Base-by-base conservation (phyloP, 2,329 filamentous ascomycete genomes). In the Cercospora berteroae region DNA sequence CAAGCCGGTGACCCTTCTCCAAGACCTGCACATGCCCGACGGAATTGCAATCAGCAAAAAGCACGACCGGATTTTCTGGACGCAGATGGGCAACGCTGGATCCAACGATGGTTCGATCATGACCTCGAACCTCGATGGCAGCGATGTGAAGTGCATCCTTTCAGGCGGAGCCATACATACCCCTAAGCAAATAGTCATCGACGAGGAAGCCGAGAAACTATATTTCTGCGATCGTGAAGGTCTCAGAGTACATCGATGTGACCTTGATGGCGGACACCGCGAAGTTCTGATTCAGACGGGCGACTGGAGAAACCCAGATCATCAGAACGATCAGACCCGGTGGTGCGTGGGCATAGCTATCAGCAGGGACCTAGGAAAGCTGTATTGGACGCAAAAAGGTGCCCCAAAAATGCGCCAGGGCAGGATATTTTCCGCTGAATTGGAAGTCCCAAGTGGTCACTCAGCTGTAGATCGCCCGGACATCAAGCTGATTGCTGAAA, bases 351-450 rank as follows among this genome's bases (percentile, higher is more conserved):
- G 87, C 1, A 80, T 89, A 44, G 75, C 83, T 0, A 78, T 89
- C 0, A 81, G 82, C 3, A 64, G 57, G 31, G 67, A 74, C 0
- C 75, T 77, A 0, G 80, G 81, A 13, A 80, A 82, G 50, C 79
- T 89, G 56, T 88, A 85, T 79, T 89, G 87, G 87, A 86, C 84
- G 0, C 86, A 88, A 61, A 88, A 89, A 71, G 87, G 87, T 0
- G 77, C 80, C 0, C 80, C 82, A 3, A 88, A 88, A 74, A 81
- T 79, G 0, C 77, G 75, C 1, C 73, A 80, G 48, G 87, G 87
- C 0, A 80, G 83, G 3, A 87, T 89, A 52, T 85, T 86, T 73
- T 76, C 79, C 4, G 85, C 86, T 0, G 74, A 77, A 16, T 76
- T 87, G 0, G 73, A 80, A 0, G 79, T 79, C 3, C 80, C 80